Conservation (phyloP, 2,329 filamentous ascomycete species). For the Aureobasidium zeae region DNA sequence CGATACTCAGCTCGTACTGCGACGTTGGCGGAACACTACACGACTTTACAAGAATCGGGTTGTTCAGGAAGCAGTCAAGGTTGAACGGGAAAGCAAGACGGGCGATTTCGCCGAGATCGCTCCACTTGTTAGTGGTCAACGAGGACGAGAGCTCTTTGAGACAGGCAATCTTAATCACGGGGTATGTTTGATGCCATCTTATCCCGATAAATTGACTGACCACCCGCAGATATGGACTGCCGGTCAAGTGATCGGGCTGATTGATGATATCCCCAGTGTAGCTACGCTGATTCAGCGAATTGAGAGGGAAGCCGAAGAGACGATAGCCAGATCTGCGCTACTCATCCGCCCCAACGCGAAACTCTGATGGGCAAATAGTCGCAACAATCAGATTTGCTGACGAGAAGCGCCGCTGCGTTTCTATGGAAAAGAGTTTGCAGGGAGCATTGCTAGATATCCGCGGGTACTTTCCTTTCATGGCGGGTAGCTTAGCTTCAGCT, state of each 20-base stretch:
- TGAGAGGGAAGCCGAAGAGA: conserved; percentile 37
- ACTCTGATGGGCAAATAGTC: no score
- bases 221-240: conserved; percentile 80
- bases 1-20: conserved; percentile 78
- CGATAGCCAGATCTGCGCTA: conserved; percentile 32
- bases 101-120: conserved; percentile 87
- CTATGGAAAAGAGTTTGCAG: no score
- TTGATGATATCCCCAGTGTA: conserved; percentile 44
- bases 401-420: no score
- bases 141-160: conserved; percentile 81
- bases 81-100: conserved; percentile 72
- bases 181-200: conserved; percentile 38
- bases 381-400: no score
- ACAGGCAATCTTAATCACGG: conserved; percentile 87
- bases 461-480: no score
- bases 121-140: conserved; percentile 77
- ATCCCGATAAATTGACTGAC: background rate
- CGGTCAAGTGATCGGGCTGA: conserved; percentile 72
- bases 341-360: no score
- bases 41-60: conserved; percentile 88
- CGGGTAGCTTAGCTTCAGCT: no score
- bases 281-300: conserved; percentile 37
- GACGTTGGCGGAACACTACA: conserved; percentile 88
- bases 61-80: conserved; percentile 64
- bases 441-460: no score